A percentile compares a stretch with the other conserved stretches of the same genome.
These are phyloP conservation scores for Exophiala sideris DNA, from an alignment of 2,329 filamentous ascomycete species.

Conservation along the genomic window DNA sequence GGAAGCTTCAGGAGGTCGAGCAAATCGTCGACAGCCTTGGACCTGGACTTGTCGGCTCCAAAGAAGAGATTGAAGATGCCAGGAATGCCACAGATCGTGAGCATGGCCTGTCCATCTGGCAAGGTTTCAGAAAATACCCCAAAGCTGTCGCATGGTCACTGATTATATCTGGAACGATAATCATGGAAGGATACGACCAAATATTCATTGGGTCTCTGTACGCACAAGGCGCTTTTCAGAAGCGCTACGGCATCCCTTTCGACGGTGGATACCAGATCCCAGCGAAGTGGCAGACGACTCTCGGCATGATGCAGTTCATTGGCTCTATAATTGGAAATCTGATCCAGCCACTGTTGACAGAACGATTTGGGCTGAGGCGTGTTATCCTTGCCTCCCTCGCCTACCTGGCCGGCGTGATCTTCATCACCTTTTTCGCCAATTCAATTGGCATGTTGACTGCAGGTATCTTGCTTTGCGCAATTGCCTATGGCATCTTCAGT, in stretches of 20 bases:
- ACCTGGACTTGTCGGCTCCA: neutral
- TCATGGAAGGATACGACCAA: conserved; percentile 55
- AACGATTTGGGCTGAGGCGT: conserved; percentile 63
- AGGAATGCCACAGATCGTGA: conserved; percentile 16
- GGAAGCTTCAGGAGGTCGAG: neutral
- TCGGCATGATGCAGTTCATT: conserved; percentile 61
- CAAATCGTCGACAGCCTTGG: neutral
- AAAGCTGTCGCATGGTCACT: conserved; percentile 35
- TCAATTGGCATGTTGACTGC: conserved; percentile 32
- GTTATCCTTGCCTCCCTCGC: conserved; percentile 60
- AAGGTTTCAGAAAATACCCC: conserved; percentile 23
- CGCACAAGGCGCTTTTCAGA: conserved; percentile 42
- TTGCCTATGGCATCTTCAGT: conserved; percentile 5
- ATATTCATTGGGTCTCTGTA: conserved; percentile 50
- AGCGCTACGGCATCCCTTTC: conserved; percentile 38
- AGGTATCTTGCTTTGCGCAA: conserved; percentile 37
- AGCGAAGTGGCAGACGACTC: conserved; percentile 55
- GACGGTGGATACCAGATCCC: conserved; percentile 41
- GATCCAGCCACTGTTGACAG: conserved; percentile 62
- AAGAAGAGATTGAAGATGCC: neutral
- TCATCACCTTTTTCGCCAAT: conserved; percentile 38
- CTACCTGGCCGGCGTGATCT: conserved; percentile 38
- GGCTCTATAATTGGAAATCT: conserved; percentile 51
- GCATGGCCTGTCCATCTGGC: conserved; percentile 15
- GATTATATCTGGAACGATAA: conserved; percentile 44